Base-by-base conservation (phyloP, 768 basidiomycete species). In the Russula dissimulans region DNA sequence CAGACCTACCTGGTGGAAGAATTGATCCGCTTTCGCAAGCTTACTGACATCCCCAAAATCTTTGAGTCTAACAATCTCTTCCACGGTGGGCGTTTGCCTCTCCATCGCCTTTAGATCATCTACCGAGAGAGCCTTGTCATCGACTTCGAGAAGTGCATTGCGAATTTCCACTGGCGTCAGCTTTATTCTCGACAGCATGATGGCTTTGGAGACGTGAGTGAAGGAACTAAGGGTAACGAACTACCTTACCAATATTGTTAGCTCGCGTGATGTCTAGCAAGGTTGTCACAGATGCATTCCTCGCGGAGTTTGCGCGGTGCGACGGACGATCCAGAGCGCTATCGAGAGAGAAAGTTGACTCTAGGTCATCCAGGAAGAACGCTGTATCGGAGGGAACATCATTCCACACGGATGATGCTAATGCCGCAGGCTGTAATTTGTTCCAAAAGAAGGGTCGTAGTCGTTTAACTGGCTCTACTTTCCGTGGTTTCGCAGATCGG, bases 371-470 rank as follows among this genome's bases (percentile, higher is more conserved):
- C 65, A 93, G 69, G 56, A 84, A 78, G 47, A 92, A 75, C 4
- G 75, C 61, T 0, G 79, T 63, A 12, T 71, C 67, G 0, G 69
- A n/a, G 4, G 72, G 67, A 10, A 81, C 61, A 32, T 89, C 85
- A 53, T 75, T 77, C 91, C 91, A 97, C 10, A 97, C 78, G 1
- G 88, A 88, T 7, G 78, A 67, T 3, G 65, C 62, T 4, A 79
- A 65, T 5, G 73, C 68, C 7, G 75, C 65, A 12, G 69, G 69
- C n/a, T 78, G 73, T 5, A 94, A 62, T 66, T 95, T 95, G 64
- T 84, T 87, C 93, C 94, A 95, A 70, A 92, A 92, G 75, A 97
- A 93, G 2, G 94, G 89, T 71, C 88, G 87, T 54, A 91, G 70
- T 49, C 80, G 79, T 67, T 83, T 85, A 3, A 70, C 66, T n/a